Percentiles rank a stretch among this genome's conserved stretches.
These are phyloP conservation scores for Luffa acutangula DNA, from an alignment of 306 rosid species.

Conservation along the genomic window DNA sequence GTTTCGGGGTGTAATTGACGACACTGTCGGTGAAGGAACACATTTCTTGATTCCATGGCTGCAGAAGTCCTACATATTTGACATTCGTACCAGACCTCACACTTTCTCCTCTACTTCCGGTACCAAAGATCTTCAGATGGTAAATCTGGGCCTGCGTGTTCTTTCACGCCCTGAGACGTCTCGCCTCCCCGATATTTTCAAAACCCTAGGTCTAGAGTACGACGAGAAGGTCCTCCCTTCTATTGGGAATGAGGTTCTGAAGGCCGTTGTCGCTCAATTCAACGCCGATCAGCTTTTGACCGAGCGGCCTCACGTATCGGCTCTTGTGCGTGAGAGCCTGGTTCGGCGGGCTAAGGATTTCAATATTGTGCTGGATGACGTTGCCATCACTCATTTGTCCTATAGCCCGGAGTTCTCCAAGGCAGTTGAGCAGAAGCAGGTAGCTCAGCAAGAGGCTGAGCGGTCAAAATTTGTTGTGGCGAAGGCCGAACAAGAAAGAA, in stretches of 20 bases:
- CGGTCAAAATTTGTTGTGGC: conserved; percentile 81
- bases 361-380: conserved; percentile 75
- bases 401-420: conserved; percentile 61
- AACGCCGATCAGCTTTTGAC: conserved; percentile 88
- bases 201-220: conserved; percentile 85
- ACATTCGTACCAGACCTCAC: conserved; percentile 77
- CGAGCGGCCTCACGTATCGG: conserved; percentile 73
- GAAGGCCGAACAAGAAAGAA: conserved; percentile 86
- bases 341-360: conserved; percentile 61
- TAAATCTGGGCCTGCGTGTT: conserved; percentile 63
- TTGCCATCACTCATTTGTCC: conserved; percentile 76
- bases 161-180: conserved; percentile 68
- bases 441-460: conserved; percentile 96
- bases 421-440: conserved; percentile 91
- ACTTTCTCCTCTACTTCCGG: conserved; percentile 78
- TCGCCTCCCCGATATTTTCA: conserved; percentile 57
- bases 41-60: conserved; percentile 89
- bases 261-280: conserved; percentile 81
- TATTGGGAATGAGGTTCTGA: conserved; percentile 78
- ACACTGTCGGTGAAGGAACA: conserved; percentile 53
- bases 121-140: conserved; percentile 86
- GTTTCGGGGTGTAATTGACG: conserved; percentile 71
- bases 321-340: conserved; percentile 69
- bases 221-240: conserved; percentile 90
- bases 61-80: conserved; percentile 86